A percentile compares a stretch with the other conserved stretches of the same genome.
Conservation (phyloP, 441 rosid species). For the Flueggea neowawraea region DNA sequence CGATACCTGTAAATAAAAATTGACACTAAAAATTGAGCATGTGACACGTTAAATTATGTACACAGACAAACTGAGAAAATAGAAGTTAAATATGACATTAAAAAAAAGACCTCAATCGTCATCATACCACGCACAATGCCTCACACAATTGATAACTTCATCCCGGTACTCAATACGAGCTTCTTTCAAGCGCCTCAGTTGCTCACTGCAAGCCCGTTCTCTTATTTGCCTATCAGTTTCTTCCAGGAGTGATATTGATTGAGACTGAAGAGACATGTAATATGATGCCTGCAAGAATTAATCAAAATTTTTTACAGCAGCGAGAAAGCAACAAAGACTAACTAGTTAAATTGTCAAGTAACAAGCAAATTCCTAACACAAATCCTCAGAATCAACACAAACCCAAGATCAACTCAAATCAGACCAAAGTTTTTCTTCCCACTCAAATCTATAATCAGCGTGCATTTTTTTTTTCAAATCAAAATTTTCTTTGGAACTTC, state of each 20-base stretch:
- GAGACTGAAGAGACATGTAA: slow-evolving; percentile 86
- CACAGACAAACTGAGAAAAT: not conserved
- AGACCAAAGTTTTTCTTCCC: too few species aligned
- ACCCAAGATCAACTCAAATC: too few species aligned
- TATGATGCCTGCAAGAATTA: slow-evolving; percentile 65
- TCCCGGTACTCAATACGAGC: slow-evolving; percentile 84
- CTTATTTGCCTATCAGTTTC: slow-evolving; percentile 95
- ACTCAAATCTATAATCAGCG: too few species aligned
- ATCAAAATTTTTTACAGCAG: not conserved
- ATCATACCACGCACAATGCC: slow-evolving; percentile 90
- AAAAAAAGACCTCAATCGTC: slow-evolving; percentile 3
- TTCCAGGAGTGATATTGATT: slow-evolving; percentile 75
- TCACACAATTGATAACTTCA: slow-evolving; percentile 81
- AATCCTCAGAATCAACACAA: too few species aligned
- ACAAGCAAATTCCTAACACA: not conserved
- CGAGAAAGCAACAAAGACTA: not conserved
- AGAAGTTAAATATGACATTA: not conserved
- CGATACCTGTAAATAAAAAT: slow-evolving; percentile 64
- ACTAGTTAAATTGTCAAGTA: not conserved
- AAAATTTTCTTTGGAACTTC: too few species aligned
- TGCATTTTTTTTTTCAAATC: too few species aligned
- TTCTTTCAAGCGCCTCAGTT: slow-evolving; percentile 86
- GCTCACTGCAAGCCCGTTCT: slow-evolving; percentile 66
- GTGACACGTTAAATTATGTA: not conserved
- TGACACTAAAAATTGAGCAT: not conserved